phyloP scores from a whole-genome alignment of 2,329 filamentous ascomycete species.

The Stagonosporopsis cucurbitacearum region DNA sequence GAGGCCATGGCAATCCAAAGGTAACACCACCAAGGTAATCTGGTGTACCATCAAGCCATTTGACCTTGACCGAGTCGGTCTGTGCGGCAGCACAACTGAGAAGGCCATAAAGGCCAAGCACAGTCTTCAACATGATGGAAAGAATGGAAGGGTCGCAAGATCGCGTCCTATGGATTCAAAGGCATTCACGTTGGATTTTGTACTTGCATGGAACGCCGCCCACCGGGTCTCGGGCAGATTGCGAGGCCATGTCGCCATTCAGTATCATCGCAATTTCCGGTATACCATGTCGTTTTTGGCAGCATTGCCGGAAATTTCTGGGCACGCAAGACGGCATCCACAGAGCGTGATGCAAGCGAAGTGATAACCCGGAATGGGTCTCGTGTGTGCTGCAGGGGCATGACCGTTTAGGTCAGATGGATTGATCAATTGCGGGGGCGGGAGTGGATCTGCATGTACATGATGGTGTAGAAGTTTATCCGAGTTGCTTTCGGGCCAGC shows the following conservation, averaged over 20 bases:
- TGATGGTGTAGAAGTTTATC: slow-evolving; percentile 18
- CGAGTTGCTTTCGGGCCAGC: slow-evolving; percentile 20
- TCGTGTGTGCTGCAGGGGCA: slow-evolving; percentile 21
- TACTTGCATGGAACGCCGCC: slow-evolving; percentile 10
- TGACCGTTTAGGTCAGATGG: background rate
- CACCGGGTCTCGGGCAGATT: slow-evolving; percentile 11
- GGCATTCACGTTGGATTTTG: slow-evolving; percentile 7
- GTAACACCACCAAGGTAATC: slow-evolving; percentile 43
- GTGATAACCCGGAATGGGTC: slow-evolving; percentile 1
- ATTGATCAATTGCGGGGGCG: slow-evolving; percentile 17
- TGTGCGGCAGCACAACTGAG: slow-evolving; percentile 24
- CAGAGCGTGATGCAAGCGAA: slow-evolving; percentile 21
- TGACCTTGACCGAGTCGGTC: slow-evolving; percentile 34
- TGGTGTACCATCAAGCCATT: slow-evolving; percentile 41
- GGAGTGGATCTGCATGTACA: slow-evolving; percentile 18
- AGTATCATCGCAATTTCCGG: slow-evolving; percentile 19
- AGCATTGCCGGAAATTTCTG: slow-evolving; percentile 15
- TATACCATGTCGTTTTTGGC: slow-evolving; percentile 23
- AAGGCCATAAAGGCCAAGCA: slow-evolving; percentile 25
- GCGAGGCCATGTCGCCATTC: slow-evolving; percentile 17
- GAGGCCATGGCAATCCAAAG: slow-evolving; percentile 51
- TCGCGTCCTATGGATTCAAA: slow-evolving; percentile 4
- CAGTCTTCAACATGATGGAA: slow-evolving; percentile 24
- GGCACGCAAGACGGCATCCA: slow-evolving; percentile 22
- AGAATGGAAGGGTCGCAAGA: slow-evolving; percentile 8